These are phyloP conservation scores for Coemansia sp. DNA, from an alignment of 192 early-diverging fungal species.

Conservation along the genomic window DNA sequence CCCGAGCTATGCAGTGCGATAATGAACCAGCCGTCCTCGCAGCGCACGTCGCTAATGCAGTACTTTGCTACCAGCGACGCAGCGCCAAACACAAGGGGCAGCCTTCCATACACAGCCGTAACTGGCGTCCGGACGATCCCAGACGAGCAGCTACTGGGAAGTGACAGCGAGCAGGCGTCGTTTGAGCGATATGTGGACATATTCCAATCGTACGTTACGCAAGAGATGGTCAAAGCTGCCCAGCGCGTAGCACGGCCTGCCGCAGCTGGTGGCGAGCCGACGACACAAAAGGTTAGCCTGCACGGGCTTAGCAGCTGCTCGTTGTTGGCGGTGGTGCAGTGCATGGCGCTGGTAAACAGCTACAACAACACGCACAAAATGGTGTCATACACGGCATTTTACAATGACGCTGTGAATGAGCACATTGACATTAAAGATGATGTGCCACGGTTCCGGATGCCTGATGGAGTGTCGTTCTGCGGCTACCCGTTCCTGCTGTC, in stretches of 20 bases:
- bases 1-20: constrained; percentile 49
- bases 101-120: background rate
- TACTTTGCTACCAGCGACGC: constrained; percentile 23
- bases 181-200: constrained; percentile 28
- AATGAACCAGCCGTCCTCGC: constrained; percentile 25
- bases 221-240: constrained; percentile 24
- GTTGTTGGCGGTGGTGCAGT: constrained; percentile 32
- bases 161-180: constrained; percentile 7
- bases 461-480: constrained; percentile 70
- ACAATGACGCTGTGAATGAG: constrained; percentile 69
- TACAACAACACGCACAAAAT: constrained; percentile 61
- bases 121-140: background rate
- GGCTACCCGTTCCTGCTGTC: constrained; percentile 74
- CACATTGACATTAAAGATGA: constrained; percentile 76
- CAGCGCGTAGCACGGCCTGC: constrained; percentile 11
- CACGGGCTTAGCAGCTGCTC: constrained; percentile 23
- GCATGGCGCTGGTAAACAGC: constrained; percentile 54
- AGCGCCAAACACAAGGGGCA: background rate
- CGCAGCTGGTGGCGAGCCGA: constrained; percentile 8
- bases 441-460: constrained; percentile 67
- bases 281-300: constrained; percentile 34
- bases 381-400: constrained; percentile 64
- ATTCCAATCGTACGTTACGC: constrained; percentile 43
- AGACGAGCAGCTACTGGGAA: background rate
- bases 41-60: constrained; percentile 31